Base-by-base conservation (phyloP, 140 eudicot species). In the Cichorium intybus region DNA sequence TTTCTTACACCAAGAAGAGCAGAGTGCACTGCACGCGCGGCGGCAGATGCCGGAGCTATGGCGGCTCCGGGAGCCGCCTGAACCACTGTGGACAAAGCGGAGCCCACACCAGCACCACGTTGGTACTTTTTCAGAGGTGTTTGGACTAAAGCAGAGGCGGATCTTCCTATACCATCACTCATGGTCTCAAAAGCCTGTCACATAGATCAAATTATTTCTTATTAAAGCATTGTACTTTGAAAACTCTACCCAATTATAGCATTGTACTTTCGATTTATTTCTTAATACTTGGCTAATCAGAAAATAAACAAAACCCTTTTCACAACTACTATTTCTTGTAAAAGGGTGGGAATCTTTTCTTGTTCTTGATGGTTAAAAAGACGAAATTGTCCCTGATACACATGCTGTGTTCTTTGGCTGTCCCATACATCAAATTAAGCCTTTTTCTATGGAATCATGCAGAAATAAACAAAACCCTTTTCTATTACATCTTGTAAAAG, bases 31-130 rank as follows among this genome's bases (percentile, higher is more conserved):
- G 99, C 99, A 49, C 87, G 93, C 58, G 90, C 99, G 75, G 95
- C 80, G 54, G 95, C 97, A 58, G 97, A 81, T 51, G 94, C 99
- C 14, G 99, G 99, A 71, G 97, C 95, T 51, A 93, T 81, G 47
- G 95, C 95, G 5, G 99, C 99, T 46, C 85, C 99, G 53, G 99
- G 99, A 54, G 90, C 99, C 12, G 95, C 89, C 72, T 74, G 95
- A 37, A 88, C 86, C 39, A 90, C 99, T 29, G 85, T 81, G 11
- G 81, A 82, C 69, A 93, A 72, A 61, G 97, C 95, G 0, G 99
- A 85, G 5, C 96, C 97, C 16, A 81, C 76, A 58, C 97, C 80
- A 18, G 71, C 94, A 50, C 92, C 96, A 26, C 90, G 97, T 60
- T 85, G 90, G 66, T 88, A 93, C 51, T 68, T 81, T 78, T 81